Base-by-base conservation (phyloP, 2,329 filamentous ascomycete species). In the Fusarium hainanense region DNA sequence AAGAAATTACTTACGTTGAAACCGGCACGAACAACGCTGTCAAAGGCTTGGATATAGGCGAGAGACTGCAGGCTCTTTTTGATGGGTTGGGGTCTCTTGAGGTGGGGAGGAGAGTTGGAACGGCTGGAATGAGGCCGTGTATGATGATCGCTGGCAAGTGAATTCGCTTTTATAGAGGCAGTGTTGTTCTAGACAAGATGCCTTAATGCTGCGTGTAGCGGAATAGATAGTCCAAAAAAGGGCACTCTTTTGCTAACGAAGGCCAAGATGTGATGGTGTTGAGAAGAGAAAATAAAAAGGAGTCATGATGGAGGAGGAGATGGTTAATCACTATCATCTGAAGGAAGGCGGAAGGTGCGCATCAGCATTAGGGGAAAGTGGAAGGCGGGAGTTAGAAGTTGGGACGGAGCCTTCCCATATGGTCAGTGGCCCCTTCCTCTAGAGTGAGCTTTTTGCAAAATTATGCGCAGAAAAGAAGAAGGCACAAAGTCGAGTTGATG, bases 141-240 rank as follows among this genome's bases (percentile, higher is more conserved):
- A 27, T 40, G 32, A 37, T 58, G 60, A 57, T 67, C 71, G 68
- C 64, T 66, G 60, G 59, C 46, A 61, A 58, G 58, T 52, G 42
- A 48, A 63, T 48, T 43, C 57, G 54, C 68, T 66, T 66, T 58
- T 49, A 12, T 49, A 57, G 51, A 50, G 67, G 61, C 63, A 47
- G 55, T n/a, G 50, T 54, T 66, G 40, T 37, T 70, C 58, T 72
- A 66, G 63, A 63, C 66, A 63, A 63, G 58, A 70, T 72, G 68
- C 57, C 63, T 67, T 75, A 75, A 75, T 72, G 60, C 72, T 75
- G 66, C 58, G 73, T 69, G 47, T 74, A 74, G 66, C 63, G 54
- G 58, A 55, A 76, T 73, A 64, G 63, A 67, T 59, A 62, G 66
- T 74, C 73, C 74, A 74, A 76, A 76, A 75, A 52, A 51, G 58